Evolutionary conservation across 192 early-diverging fungal species (phyloP).

Genomic region (Linnemannia zychae): DNA sequence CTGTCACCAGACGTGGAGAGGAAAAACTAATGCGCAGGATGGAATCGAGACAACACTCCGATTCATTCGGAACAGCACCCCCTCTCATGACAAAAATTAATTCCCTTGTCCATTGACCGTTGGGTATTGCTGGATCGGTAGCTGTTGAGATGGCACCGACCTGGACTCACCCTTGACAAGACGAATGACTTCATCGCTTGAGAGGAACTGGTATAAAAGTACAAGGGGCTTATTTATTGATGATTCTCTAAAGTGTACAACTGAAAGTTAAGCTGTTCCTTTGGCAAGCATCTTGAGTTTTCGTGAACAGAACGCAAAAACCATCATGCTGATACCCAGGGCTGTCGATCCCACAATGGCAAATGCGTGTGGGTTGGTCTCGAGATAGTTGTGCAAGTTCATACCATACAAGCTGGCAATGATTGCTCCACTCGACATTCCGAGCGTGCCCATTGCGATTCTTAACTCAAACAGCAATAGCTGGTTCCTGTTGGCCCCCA

Average conservation of each 20-base stretch:
- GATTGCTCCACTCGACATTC: slow-evolving; percentile 80
- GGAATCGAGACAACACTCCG: slow-evolving; percentile 15
- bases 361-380: slow-evolving; percentile 79
- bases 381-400: slow-evolving; percentile 86
- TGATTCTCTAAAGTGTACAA: not conserved
- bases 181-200: not conserved
- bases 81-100: not conserved
- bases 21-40: not conserved
- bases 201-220: not conserved
- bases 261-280: slow-evolving; percentile 19
- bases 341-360: slow-evolving; percentile 63
- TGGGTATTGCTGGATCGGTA: not conserved
- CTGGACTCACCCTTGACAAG: not conserved
- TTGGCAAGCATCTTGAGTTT: slow-evolving; percentile 46
- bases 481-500: slow-evolving; percentile 88
- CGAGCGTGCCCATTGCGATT: slow-evolving; percentile 84
- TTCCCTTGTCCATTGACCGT: not conserved
- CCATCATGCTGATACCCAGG: slow-evolving; percentile 50
- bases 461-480: slow-evolving; percentile 88
- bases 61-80: slow-evolving; percentile 15
- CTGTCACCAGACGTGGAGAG: not conserved
- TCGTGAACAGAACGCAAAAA: slow-evolving; percentile 47
- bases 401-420: slow-evolving; percentile 89
- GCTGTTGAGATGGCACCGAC: not conserved
- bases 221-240: not conserved